These are phyloP conservation scores for Colletotrichum melonis DNA, from an alignment of 2,329 filamentous ascomycete species.

Conservation along the genomic window DNA sequence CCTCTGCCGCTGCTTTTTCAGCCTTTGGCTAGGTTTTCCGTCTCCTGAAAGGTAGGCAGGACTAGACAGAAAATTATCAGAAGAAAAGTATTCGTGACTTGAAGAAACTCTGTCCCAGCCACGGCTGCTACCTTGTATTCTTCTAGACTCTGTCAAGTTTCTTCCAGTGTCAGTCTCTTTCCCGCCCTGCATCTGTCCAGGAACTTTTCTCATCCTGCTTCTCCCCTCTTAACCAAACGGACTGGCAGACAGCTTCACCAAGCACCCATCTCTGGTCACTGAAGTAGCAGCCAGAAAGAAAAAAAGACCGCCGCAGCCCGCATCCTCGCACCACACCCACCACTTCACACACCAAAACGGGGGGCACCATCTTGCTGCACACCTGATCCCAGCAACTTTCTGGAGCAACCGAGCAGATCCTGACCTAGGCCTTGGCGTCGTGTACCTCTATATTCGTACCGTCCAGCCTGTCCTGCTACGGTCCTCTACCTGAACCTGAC, in stretches of 20 bases:
- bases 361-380: conserved; percentile 22
- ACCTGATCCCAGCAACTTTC: conserved; percentile 21
- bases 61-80: neutral
- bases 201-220: neutral
- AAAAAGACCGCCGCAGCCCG: neutral
- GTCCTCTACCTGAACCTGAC: neutral
- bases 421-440: conserved; percentile 3
- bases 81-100: neutral
- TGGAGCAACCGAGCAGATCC: conserved; percentile 26
- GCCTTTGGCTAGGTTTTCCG: neutral
- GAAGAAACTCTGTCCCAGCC: conserved; percentile 1
- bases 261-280: neutral
- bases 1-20: neutral
- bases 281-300: neutral
- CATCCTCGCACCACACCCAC: conserved; percentile 1
- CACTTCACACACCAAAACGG: conserved; percentile 18
- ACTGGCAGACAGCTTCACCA: neutral
- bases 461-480: conserved; percentile 14
- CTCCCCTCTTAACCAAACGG: conserved; percentile 1
- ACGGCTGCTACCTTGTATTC: neutral
- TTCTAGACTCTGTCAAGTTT: neutral
- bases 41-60: neutral
- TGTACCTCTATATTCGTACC: neutral
- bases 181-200: neutral
- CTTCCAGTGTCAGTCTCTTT: neutral